phyloP scores from a whole-genome alignment of 768 basidiomycete genomes.

The Lactifluus hygrophoroides region DNA sequence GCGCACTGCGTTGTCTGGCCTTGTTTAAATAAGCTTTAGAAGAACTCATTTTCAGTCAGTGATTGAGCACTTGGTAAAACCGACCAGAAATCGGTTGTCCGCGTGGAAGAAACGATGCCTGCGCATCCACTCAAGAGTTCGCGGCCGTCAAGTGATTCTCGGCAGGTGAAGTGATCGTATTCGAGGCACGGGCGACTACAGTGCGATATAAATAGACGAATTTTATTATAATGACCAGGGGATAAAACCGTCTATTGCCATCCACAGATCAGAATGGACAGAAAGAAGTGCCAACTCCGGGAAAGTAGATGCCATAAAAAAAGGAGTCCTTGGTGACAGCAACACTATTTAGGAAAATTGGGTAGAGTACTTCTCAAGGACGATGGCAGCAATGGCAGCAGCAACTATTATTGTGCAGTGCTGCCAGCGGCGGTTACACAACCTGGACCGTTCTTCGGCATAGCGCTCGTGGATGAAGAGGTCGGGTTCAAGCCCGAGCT shows the following conservation, averaged over 20 bases:
- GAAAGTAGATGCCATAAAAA: not conserved
- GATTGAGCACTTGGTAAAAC: too few relatives aligned
- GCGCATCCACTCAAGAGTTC: too few relatives aligned
- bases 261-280: not conserved
- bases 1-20: too few relatives aligned
- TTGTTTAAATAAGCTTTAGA: too few relatives aligned
- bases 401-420: not conserved
- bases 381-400: conserved; percentile 11
- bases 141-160: too few relatives aligned
- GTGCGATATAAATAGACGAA: not conserved
- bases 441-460: conserved; percentile 5
- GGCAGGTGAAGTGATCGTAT: not conserved
- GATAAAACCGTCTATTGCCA: not conserved
- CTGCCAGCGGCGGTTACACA: conserved; percentile 5
- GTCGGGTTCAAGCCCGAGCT: conserved; percentile 1
- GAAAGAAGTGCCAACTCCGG: not conserved
- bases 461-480: not conserved
- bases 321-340: not conserved
- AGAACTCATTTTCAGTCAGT: too few relatives aligned
- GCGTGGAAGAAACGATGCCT: too few relatives aligned
- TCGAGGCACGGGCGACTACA: not conserved
- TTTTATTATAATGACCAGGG: not conserved
- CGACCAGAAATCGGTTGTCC: too few relatives aligned
- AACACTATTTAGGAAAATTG: not conserved
- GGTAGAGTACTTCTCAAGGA: not conserved